Evolutionary conservation across 768 basidiomycete genomes (phyloP), one percentile per base, ranked within the genome.

Genomic region (Kwoniella newhampshirensis): DNA sequence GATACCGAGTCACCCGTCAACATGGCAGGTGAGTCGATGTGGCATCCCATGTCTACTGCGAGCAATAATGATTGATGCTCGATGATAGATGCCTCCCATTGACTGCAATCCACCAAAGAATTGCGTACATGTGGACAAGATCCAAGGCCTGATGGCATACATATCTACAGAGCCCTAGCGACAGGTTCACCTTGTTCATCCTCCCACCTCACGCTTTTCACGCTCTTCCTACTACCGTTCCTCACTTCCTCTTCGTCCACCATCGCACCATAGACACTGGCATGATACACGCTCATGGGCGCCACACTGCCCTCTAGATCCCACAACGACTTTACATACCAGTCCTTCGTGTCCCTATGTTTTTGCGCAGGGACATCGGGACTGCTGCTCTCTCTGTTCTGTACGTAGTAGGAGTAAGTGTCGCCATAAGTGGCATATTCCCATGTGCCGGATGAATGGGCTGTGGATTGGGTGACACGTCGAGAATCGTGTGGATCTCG

Each of bases 141-240:
- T n/a, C n/a, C n/a, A n/a, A n/a, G n/a, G n/a, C n/a, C n/a, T n/a
- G n/a, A n/a, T 32, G 32, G 6, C 32, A 6, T 32, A 13, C 6
- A 13, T 6, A 6, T 13, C 32, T 32, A 61, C 18, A 62, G 36
- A 35, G 56, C 61, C 39, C 54, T 57, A 3, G 60, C 27, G 25
- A 47, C 54, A 45, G 36, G 40, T 21, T 36, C 44, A 18, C 30
- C 41, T 15, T 42, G 47, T 44, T 49, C 64, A 45, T 66, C 52
- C 11, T 57, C 63, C 63, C 63, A 65, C 32, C 61, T 54, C 18
- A 67, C 66, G 42, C 59, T 61, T 40, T 67, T 68, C 17, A 50
- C 53, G n/a, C 63, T 62, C 45, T 55, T 62, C 54, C 57, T 59
- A 46, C 49, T 52, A 27, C 35, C 45, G 17, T 11, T 28, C 7